A percentile compares a stretch with the other conserved stretches of the same genome.
These are phyloP conservation scores for Neonectria faginata DNA, from an alignment of 2,329 filamentous ascomycete species.

Conservation along the genomic window DNA sequence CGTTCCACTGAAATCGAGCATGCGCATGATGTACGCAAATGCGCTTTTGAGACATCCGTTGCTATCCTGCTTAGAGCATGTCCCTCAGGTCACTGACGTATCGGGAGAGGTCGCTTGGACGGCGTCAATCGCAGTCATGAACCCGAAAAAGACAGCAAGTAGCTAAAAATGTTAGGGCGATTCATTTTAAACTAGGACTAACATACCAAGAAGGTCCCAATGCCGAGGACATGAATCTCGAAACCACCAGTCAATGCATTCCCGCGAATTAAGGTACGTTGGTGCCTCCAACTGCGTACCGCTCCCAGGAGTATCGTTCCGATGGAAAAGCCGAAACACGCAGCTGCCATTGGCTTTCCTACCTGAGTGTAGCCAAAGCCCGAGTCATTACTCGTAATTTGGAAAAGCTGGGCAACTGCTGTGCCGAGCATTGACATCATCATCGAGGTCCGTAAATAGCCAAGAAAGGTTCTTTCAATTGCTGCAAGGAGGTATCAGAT, in stretches of 20 bases:
- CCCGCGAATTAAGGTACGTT: constrained; percentile 46
- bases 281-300: constrained; percentile 48
- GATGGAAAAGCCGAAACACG: constrained; percentile 56
- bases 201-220: constrained; percentile 36
- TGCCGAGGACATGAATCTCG: constrained; percentile 44
- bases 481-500: constrained; percentile 58
- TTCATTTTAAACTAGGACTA: not conserved
- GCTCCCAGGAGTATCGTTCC: constrained; percentile 49
- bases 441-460: constrained; percentile 77
- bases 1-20: not conserved
- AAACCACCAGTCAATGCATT: constrained; percentile 49
- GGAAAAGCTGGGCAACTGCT: constrained; percentile 75
- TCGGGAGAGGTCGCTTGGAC: constrained; percentile 21
- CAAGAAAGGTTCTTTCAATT: constrained; percentile 79
- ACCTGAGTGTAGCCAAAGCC: constrained; percentile 69
- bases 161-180: constrained; percentile 34
- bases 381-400: constrained; percentile 56
- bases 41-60: not conserved
- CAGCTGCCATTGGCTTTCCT: constrained; percentile 67
- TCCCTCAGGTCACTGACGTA: not conserved
- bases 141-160: constrained; percentile 39
- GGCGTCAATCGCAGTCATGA: constrained; percentile 41
- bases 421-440: constrained; percentile 76
- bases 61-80: not conserved
- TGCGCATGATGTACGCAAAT: not conserved